Evolutionary conservation across 1,284 basidiomycete genomes (phyloP), one percentile per base, ranked within the genome.

Genomic region (Caloboletus inedulis): DNA sequence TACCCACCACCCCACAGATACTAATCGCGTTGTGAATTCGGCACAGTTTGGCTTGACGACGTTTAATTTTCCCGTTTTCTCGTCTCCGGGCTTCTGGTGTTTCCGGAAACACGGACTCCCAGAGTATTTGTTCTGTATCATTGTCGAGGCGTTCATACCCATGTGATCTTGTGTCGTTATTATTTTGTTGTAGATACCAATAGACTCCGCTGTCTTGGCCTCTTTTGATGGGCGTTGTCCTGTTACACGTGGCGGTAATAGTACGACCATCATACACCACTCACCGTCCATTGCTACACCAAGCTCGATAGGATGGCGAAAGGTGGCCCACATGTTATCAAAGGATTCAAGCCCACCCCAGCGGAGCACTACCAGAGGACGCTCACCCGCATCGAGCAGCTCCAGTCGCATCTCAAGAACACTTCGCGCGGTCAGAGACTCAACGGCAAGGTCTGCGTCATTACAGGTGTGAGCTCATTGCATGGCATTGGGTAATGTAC

Each of bases 401-500:
- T 94, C 52, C 84, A 85, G 64, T 76, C 79, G 0, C 92, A 94
- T 57, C 76, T 94, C 23, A 69, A 77, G 47, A 73, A 69, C 18
- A 63, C 79, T 30, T 77, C 84, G 30, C 77, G 86, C 34, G 73
- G 76, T 37, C 74, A 71, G 18, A 79, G 84, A 58, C 77, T 96
- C 59, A 77, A 78, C 62, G 84, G 79, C 58, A 96, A 94, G 71
- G 91, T 95, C n/a, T 91, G 88, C 63, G 80, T 97, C 58, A 81
- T 97, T 58, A 97, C 94, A 0, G 94, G 94, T 14, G 90, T 87
- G 25, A 86, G 87, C 25, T 92, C 89, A 18, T 64, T 88, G 58
- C 85, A 85, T 63, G 92, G 92, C 25, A 94, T 95, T 58, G 91
- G 91, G 90, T 90, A 65, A 59, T 43, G 43, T 46, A 44, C 35